Evolutionary conservation across 306 rosid genomes (phyloP).

Genomic region (Cucurbita argyrosperma): DNA sequence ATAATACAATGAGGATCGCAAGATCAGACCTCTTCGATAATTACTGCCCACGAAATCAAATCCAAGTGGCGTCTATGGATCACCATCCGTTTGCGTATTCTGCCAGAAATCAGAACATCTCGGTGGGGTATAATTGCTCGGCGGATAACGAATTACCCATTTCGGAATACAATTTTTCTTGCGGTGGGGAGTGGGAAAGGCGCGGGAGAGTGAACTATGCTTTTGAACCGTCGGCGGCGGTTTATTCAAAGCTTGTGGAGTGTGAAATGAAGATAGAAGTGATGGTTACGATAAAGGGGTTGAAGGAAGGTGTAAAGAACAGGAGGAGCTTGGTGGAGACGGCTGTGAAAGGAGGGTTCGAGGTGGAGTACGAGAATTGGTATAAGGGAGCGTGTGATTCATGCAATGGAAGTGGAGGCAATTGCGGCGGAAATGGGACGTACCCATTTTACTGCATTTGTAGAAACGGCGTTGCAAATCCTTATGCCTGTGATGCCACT

Average conservation of each 20-base stretch:
- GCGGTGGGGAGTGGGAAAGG: background rate
- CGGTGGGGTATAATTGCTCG: conserved; percentile 6
- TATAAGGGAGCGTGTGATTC: background rate
- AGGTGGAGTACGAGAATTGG: background rate
- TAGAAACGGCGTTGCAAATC: background rate
- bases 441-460: background rate
- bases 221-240: background rate
- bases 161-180: background rate
- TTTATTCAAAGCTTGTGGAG: background rate
- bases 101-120: background rate
- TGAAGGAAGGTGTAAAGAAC: background rate
- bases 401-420: background rate
- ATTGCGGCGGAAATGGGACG: background rate
- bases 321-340: background rate
- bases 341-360: background rate
- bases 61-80: background rate
- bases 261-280: background rate
- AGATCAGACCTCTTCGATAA: background rate
- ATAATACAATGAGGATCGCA: background rate
- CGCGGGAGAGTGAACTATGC: background rate
- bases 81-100: background rate
- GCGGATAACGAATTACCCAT: background rate
- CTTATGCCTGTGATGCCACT: background rate
- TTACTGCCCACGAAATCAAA: background rate
- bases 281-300: background rate